Base-by-base conservation (phyloP, 1,284 basidiomycete genomes). In the Leccinum fallax region DNA sequence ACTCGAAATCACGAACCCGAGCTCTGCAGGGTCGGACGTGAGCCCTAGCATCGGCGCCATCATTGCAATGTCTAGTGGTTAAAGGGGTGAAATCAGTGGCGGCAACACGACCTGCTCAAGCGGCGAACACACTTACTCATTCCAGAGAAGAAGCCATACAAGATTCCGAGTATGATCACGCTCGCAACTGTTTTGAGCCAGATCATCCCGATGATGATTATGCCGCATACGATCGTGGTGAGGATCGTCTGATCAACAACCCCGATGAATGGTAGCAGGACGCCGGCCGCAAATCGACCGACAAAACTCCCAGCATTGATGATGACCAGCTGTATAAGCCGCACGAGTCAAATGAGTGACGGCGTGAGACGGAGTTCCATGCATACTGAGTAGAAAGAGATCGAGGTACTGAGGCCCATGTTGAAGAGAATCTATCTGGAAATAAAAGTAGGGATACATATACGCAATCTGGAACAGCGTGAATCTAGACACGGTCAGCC, bases 131-230 rank as follows among this genome's bases (percentile, higher is more conserved):
- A 70, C 77, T 64, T 57, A 79, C 78, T 73, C 48, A 78, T 76
- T 7, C 83, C 84, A 9, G 78, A 80, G 63, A 85, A 84, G 59
- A 84, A 74, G 0, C 84, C 83, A 61, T 79, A 86, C 15, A 85
- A 66, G 40, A 81, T 63, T 6, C 80, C 79, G 53, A 85, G 83
- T 26, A 77, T 63, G 5, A 82, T 69, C 1, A 80, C 77, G 6
- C 81, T 81, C 5, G 70, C 72, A 0, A 73, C 69, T 30, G 75
- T 73, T n/a, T 74, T 71, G 9, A 83, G 71, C 32, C 74, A 81
- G 7, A 81, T 70, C 60, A 79, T 78, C 57, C 77, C 76, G 52
- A 84, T 80, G 16, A 83, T 61, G 66, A 75, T 55, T 66, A 75
- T 61, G 1, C 65, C 69, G 24, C 68, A 71, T n/a, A 54, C 58